Evolutionary conservation across 164 flowering plant genomes (phyloP).

Genomic region (Kalanchoe fedtschenkoi): DNA sequence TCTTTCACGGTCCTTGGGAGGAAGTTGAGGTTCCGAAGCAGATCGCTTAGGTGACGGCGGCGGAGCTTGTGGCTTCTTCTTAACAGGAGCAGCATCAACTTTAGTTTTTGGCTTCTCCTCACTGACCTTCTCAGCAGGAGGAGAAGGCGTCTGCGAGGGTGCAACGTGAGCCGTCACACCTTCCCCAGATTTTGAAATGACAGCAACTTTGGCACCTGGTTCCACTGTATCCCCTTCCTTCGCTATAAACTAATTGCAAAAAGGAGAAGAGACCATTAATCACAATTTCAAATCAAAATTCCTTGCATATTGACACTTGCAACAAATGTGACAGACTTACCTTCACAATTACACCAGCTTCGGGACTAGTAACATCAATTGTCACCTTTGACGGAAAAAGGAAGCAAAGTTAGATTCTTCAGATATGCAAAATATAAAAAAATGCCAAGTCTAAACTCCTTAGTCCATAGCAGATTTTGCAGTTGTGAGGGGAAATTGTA

Average conservation of each 20-base stretch:
- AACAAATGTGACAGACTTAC: constrained; percentile 20
- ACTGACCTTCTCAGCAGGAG: constrained; percentile 26
- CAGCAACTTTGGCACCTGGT: constrained; percentile 83
- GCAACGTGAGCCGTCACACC: constrained; percentile 45
- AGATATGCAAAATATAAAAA: neutral
- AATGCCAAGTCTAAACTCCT: neutral
- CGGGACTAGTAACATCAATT: constrained; percentile 89
- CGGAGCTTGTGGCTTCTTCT: constrained; percentile 20
- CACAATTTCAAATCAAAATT: neutral
- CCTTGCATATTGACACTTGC: neutral
- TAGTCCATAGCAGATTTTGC: too few relatives aligned
- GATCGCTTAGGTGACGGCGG: constrained; percentile 38
- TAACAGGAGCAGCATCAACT: constrained; percentile 5
- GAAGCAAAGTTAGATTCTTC: neutral
- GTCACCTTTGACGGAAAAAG: constrained; percentile 39
- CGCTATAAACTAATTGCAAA: constrained; percentile 53
- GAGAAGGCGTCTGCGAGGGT: constrained; percentile 42
- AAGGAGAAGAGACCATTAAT: neutral
- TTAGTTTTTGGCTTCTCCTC: constrained; percentile 43
- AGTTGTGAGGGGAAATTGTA: neutral
- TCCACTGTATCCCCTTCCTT: constrained; percentile 94
- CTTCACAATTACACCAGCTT: constrained; percentile 76
- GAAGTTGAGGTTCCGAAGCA: constrained; percentile 83
- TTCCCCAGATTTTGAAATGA: constrained; percentile 73
- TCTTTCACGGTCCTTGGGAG: constrained; percentile 96